These are phyloP conservation scores for Hibiscus trionum DNA, from an alignment of 345 rosid genomes.

Conservation along the genomic window DNA sequence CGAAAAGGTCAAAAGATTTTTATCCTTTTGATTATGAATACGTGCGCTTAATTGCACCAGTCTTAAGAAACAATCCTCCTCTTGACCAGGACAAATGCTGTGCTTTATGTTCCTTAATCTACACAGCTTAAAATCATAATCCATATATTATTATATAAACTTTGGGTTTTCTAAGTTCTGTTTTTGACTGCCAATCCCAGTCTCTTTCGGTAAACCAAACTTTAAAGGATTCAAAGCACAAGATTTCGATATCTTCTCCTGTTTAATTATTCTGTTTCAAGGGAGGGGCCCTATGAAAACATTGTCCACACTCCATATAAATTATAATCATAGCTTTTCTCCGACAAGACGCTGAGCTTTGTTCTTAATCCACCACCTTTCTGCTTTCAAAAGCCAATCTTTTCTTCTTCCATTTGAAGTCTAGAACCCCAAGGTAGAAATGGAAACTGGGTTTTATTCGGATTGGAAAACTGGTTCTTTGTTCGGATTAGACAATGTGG, in stretches of 20 bases:
- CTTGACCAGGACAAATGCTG: slow-evolving; percentile 25
- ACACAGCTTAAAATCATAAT: not conserved
- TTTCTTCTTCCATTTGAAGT: not conserved
- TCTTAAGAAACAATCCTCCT: slow-evolving; percentile 30
- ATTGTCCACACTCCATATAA: slow-evolving; percentile 8
- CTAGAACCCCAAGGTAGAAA: not conserved
- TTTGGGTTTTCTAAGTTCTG: slow-evolving; percentile 29
- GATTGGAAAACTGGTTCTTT: slow-evolving; percentile 36
- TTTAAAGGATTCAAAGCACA: slow-evolving; percentile 36
- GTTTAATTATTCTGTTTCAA: slow-evolving; percentile 12
- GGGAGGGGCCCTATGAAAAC: not conserved
- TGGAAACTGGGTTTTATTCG: slow-evolving; percentile 51
- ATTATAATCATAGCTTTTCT: slow-evolving; percentile 6
- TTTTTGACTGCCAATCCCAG: slow-evolving; percentile 3
- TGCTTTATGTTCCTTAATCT: slow-evolving; percentile 18
- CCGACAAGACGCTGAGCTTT: slow-evolving; percentile 8
- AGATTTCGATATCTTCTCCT: slow-evolving; percentile 23
- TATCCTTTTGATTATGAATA: not conserved
- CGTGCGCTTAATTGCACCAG: slow-evolving; percentile 27
- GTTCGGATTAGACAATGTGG: slow-evolving; percentile 38
- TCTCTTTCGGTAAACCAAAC: slow-evolving; percentile 4
- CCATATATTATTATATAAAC: not conserved
- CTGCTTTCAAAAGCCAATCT: slow-evolving; percentile 5
- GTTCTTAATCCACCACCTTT: not conserved
- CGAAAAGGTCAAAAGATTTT: too few relatives aligned